A percentile compares a stretch with the other conserved stretches of the same genome.
Conservation (phyloP, 2,329 filamentous ascomycete species). For the Gaeumannomyces tritici region DNA sequence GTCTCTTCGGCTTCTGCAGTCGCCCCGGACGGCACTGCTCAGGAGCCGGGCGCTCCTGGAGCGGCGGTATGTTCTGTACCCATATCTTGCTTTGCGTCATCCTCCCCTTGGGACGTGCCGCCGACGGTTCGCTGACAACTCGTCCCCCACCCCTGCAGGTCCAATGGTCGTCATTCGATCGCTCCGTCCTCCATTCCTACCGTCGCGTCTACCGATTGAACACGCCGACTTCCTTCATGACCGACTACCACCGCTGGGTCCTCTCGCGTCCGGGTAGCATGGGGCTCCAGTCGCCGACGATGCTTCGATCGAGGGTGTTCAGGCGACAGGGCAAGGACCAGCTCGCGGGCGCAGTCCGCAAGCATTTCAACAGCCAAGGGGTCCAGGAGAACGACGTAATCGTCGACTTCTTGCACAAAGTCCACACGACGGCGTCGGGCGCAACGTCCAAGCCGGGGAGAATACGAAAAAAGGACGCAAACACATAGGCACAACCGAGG, state of each 20-base stretch:
- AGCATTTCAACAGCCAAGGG: slow-evolving; percentile 74
- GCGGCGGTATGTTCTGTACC: background rate
- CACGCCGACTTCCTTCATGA: slow-evolving; percentile 60
- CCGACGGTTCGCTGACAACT: background rate
- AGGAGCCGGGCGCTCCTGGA: background rate
- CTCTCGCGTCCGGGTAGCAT: slow-evolving; percentile 54
- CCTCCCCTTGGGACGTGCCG: background rate
- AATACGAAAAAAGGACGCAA: slow-evolving; percentile 15
- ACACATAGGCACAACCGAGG: background rate
- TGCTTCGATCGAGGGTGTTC: slow-evolving; percentile 55
- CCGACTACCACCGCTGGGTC: slow-evolving; percentile 51
- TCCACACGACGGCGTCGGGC: slow-evolving; percentile 31
- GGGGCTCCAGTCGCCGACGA: slow-evolving; percentile 65
- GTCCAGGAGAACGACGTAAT: slow-evolving; percentile 78
- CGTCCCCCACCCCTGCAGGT: slow-evolving; percentile 26
- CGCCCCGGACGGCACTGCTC: background rate
- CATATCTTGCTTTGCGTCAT: background rate
- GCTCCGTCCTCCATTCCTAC: slow-evolving; percentile 63
- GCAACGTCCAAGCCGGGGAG: slow-evolving; percentile 17
- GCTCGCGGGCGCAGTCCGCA: slow-evolving; percentile 62
- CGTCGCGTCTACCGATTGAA: slow-evolving; percentile 63
- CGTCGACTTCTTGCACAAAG: slow-evolving; percentile 67
- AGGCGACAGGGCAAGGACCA: slow-evolving; percentile 63
- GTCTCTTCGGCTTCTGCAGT: background rate
- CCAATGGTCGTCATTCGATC: slow-evolving; percentile 60